Base-by-base conservation (phyloP, 805 yeast genomes). In the Komagataella pseudopastoris region DNA sequence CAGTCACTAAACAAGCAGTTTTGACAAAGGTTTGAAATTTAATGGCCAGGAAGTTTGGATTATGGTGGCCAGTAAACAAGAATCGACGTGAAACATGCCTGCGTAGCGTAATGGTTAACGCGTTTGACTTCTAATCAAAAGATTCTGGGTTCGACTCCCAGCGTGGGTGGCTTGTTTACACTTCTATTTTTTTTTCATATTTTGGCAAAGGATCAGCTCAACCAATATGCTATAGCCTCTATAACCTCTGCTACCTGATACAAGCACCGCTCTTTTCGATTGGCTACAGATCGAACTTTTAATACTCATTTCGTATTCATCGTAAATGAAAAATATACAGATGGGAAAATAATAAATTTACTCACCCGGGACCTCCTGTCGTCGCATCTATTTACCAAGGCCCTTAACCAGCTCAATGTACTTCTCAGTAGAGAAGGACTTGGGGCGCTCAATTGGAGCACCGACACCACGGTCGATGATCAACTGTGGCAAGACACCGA, bases 371-470 rank as follows among this genome's bases (percentile, higher is more conserved):
- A 10, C 14, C 10, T 14, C 39, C 39, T 8, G 39, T 30, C 39
- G 12, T 30, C 39, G 18, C 47, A 45, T 45, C 23, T 45, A 45
- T 18, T 45, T 45, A 22, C 24, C 54, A 48, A 66, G 53, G 49
- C 60, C 55, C 54, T 56, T 74, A 63, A 84, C 95, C 68, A 88
- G 73, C 76, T 87, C 88, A 66, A 80, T 82, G 77, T 85, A 87
- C 74, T 88, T 88, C 73, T 88, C 91, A 58, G 96, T 88, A 55
- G 95, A 86, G 88, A 88, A 87, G 56, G 95, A 83, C 74, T 85
- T 85, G 72, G 93, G 93, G 75, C 95, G 84, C 75, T 85, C 95
- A 64, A 85, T 83, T 60, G 95, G 82, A 59, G 78, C 68, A 64
- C 93, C 93, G 55, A 81, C 71, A 60, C 89, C 90, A 68, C 95